Percentiles rank a stretch among this genome's conserved stretches.
These are phyloP conservation scores for Aspergillus carlsbadensis DNA, from an alignment of 495 filamentous ascomycete genomes.

Conservation along the genomic window DNA sequence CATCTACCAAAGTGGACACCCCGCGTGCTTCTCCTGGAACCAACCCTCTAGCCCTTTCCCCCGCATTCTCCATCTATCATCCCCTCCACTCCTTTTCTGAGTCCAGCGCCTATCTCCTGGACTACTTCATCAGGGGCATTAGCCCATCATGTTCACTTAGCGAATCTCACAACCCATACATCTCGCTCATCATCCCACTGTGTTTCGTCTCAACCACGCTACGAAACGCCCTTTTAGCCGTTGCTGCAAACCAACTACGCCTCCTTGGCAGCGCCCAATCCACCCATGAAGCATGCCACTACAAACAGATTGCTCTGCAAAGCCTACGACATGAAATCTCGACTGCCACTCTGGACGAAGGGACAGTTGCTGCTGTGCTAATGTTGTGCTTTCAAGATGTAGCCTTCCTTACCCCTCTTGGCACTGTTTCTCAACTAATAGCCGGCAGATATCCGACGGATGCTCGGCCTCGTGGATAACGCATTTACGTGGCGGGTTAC, in stretches of 20 bases:
- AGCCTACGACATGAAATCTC: constrained; percentile 15
- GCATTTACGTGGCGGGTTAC: constrained; percentile 15
- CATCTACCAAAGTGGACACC: neutral
- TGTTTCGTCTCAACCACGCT: constrained; percentile 10
- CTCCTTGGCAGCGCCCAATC: constrained; percentile 13
- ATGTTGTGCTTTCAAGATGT: constrained; percentile 27
- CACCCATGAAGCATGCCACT: constrained; percentile 4
- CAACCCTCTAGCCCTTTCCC: neutral
- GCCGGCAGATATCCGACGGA: constrained; percentile 18
- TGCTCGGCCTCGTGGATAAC: constrained; percentile 21
- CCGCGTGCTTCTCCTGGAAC: neutral
- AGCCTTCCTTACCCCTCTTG: neutral
- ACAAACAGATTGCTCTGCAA: constrained; percentile 15
- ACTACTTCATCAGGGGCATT: constrained; percentile 23
- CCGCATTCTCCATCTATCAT: neutral
- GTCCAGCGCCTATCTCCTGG: constrained; percentile 16
- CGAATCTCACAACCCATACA: constrained; percentile 18
- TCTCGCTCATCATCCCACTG: constrained; percentile 18
- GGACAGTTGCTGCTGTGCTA: constrained; percentile 17
- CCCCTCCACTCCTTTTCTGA: constrained; percentile 12
- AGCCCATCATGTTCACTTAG: constrained; percentile 18
- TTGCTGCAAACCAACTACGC: constrained; percentile 18
- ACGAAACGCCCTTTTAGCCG: constrained; percentile 18
- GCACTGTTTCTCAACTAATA: neutral
- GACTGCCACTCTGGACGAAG: constrained; percentile 6